Percentiles rank a stretch among this genome's conserved stretches.
phyloP scores from a whole-genome alignment of 164 flowering plant species.

The Sedum album region DNA sequence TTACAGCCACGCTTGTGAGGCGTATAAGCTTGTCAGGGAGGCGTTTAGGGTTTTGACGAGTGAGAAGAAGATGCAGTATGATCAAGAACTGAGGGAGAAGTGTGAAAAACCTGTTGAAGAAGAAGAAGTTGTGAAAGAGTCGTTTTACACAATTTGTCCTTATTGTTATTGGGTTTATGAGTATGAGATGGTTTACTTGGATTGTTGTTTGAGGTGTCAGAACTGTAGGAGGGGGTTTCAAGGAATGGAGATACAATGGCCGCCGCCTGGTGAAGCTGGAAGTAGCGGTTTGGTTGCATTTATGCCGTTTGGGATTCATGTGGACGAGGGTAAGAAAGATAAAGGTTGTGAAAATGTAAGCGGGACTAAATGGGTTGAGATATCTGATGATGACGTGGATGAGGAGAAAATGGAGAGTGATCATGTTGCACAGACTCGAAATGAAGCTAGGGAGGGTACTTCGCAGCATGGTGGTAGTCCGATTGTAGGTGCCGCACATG shows the following conservation, averaged over 20 bases:
- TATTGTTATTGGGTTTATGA: conserved; percentile 39
- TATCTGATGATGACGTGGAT: conserved; percentile 9
- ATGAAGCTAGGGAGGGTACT: not conserved
- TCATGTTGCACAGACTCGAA: not conserved
- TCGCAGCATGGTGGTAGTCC: not conserved
- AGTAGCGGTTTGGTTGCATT: conserved; percentile 14
- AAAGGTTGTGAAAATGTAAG: not conserved
- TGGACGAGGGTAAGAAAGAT: not conserved
- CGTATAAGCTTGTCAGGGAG: conserved; percentile 11
- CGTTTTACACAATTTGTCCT: conserved; percentile 56
- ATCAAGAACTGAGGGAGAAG: conserved; percentile 9
- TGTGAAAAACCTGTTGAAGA: not conserved
- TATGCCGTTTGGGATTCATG: conserved; percentile 15
- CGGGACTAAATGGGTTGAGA: conserved; percentile 6
- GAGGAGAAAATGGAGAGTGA: not conserved
- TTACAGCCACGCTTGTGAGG: conserved; percentile 21
- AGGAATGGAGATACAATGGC: conserved; percentile 18
- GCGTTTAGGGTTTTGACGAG: conserved; percentile 29
- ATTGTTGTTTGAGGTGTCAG: conserved; percentile 42
- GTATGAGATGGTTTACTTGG: conserved; percentile 33
- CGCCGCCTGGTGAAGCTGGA: conserved; percentile 17
- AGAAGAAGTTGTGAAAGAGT: not conserved
- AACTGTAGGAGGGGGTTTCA: conserved; percentile 39
- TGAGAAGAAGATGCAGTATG: conserved; percentile 22
- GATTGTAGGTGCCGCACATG: not conserved